A percentile compares a stretch with the other conserved stretches of the same genome.
phyloP scores from a whole-genome alignment of 1,139 yeast species.

The Diutina pseudorugosa region DNA sequence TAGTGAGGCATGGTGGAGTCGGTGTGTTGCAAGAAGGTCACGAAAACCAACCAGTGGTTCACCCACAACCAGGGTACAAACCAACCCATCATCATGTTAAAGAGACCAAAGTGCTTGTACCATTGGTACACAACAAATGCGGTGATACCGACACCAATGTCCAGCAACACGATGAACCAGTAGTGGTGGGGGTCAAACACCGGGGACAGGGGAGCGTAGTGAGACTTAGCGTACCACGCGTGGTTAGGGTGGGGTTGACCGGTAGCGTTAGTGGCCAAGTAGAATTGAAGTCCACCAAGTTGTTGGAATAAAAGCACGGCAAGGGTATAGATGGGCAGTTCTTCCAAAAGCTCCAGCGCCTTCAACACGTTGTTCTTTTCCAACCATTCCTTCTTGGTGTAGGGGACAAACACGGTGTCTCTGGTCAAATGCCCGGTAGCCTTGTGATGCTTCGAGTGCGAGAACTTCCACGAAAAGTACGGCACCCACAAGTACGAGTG shows the following conservation, averaged over 20 bases:
- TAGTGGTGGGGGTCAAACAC: conserved; percentile 60
- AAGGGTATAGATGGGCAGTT: conserved; percentile 59
- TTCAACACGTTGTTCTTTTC: conserved; percentile 24
- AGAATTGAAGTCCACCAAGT: conserved; percentile 60
- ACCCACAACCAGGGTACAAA: conserved; percentile 69
- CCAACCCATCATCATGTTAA: conserved; percentile 60
- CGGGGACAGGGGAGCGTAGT: conserved; percentile 64
- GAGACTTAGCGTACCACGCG: conserved; percentile 32
- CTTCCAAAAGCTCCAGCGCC: conserved; percentile 53
- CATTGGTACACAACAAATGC: conserved; percentile 47
- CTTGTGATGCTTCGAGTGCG: conserved; percentile 81
- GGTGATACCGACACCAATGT: conserved; percentile 54
- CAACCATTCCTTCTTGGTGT: conserved; percentile 44
- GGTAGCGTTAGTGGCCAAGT: conserved; percentile 60
- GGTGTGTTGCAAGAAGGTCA: conserved; percentile 77
- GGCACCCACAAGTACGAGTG: conserved; percentile 76
- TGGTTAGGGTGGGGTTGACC: conserved; percentile 43
- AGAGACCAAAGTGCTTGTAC: conserved; percentile 50
- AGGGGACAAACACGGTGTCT: conserved; percentile 78
- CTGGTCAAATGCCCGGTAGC: conserved; percentile 73
- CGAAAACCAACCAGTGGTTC: conserved; percentile 83
- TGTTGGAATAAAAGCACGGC: conserved; percentile 52
- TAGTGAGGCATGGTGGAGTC: conserved; percentile 77
- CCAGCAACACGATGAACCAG: conserved; percentile 59
- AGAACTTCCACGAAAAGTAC: conserved; percentile 75